Base-by-base conservation (phyloP, 1,139 yeast genomes). In the Spencermartinsiella ligniputridi region DNA sequence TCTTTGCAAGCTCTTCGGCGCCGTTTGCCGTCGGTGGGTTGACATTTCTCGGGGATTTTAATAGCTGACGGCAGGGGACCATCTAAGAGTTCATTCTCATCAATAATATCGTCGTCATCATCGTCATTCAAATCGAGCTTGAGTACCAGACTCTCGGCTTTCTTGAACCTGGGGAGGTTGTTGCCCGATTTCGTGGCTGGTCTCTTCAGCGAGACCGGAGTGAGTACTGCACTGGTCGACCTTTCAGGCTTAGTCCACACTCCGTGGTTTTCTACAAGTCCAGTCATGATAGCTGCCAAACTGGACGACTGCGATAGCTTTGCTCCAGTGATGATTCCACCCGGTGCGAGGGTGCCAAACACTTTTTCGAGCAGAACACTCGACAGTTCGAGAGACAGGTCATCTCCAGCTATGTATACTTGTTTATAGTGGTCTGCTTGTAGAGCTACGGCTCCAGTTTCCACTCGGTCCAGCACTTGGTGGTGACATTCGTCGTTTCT, bases 1-100 rank as follows among this genome's bases (percentile, higher is more conserved):
- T 92, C 97, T 67, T 89, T 92, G 71, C 99, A 94, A 0, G 98
- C 71, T 61, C 63, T 70, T 56, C 75, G 70, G 55, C 78, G 81
- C 56, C 67, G 72, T 56, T 59, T 51, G 15, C 92, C 90, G 8
- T 67, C 61, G 22, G 66, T 63, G 16, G 72, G 67, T 44, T 60
- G 67, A 53, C 72, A 69, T 46, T 63, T 61, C 51, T 65, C 64
- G 41, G 77, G 68, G 51, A 66, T 61, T 42, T 68, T 66, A 38
- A 71, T 67, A 47, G 71, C 64, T 2, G 68, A 62, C 15, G 70
- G 60, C 11, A 58, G 54, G 22, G 54, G 58, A 30, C 63, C 70
- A 22, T 73, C 65, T 36, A 74, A 63, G 12, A 70, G 71, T 50
- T 74, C 75, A 45, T 76, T 81, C 46, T 73, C 76, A 18, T 47